Conservation (phyloP, 768 basidiomycete genomes). For the Leccinum imitatum region DNA sequence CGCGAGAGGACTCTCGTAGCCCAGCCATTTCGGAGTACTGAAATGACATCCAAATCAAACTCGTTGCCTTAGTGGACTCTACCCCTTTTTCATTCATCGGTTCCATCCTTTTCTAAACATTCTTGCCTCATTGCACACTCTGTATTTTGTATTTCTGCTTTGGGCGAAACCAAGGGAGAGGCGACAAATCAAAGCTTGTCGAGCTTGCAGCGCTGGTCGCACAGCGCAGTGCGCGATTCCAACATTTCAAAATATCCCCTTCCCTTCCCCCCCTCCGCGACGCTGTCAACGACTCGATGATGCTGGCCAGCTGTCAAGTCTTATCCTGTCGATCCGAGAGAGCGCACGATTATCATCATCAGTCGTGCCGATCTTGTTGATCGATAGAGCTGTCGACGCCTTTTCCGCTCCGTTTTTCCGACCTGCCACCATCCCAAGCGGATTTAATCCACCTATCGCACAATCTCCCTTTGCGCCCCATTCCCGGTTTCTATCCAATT, state of each 20-base stretch:
- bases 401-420: constrained; percentile 26
- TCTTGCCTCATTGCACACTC: constrained; percentile 33
- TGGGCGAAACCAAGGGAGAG: constrained; percentile 28
- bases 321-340: constrained; percentile 36
- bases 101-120: constrained; percentile 30
- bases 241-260: constrained; percentile 21
- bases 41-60: constrained; percentile 18
- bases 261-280: constrained; percentile 8
- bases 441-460: constrained; percentile 28
- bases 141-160: constrained; percentile 35
- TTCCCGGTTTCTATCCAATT: constrained; percentile 16
- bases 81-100: constrained; percentile 36
- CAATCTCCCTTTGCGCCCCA: constrained; percentile 25
- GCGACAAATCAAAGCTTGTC: constrained; percentile 22
- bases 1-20: constrained; percentile 60
- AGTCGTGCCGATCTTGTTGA: constrained; percentile 42
- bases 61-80: constrained; percentile 27
- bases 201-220: constrained; percentile 33
- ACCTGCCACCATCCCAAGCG: constrained; percentile 22
- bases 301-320: constrained; percentile 36
- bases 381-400: constrained; percentile 40
- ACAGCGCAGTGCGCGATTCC: constrained; percentile 33
- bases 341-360: constrained; percentile 29
- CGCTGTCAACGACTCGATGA: constrained; percentile 39
- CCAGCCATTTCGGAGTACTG: constrained; percentile 34